phyloP scores from a whole-genome alignment of 305 asterid species.

The Andrographis paniculata region DNA sequence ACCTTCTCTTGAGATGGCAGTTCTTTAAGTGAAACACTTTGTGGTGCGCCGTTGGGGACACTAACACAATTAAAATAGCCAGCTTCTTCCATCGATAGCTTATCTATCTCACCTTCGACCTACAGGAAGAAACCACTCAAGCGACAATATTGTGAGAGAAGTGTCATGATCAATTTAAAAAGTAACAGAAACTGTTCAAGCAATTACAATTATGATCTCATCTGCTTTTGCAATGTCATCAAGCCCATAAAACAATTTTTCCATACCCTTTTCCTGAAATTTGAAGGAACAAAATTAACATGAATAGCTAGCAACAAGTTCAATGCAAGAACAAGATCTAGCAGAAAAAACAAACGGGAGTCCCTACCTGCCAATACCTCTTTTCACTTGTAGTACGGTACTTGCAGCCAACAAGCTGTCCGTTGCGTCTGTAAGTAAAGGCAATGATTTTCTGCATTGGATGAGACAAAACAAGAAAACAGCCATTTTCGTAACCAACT shows the following conservation, averaged over 20 bases:
- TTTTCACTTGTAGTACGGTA: slow-evolving; percentile 54
- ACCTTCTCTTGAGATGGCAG: slow-evolving; percentile 58
- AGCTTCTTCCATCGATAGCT: slow-evolving; percentile 79
- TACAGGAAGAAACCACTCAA: slow-evolving; percentile 20
- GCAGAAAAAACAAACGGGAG: background rate
- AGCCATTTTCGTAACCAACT: slow-evolving; percentile 3
- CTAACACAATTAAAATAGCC: slow-evolving; percentile 65
- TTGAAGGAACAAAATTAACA: too few species aligned
- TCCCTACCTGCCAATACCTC: slow-evolving; percentile 90
- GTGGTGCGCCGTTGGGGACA: slow-evolving; percentile 84
- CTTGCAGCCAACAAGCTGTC: slow-evolving; percentile 65
- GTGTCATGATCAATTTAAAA: background rate
- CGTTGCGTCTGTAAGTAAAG: slow-evolving; percentile 56
- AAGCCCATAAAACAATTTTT: slow-evolving; percentile 56
- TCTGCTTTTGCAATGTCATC: slow-evolving; percentile 60
- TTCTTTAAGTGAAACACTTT: slow-evolving; percentile 42
- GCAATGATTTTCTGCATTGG: slow-evolving; percentile 61
- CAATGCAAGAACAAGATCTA: background rate
- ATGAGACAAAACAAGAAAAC: slow-evolving; percentile 10
- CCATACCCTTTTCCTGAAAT: slow-evolving; percentile 46
- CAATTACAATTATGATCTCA: slow-evolving; percentile 56
- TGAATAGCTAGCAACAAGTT: slow-evolving; percentile 3
- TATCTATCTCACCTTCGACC: slow-evolving; percentile 90
- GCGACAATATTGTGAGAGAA: slow-evolving; percentile 12
- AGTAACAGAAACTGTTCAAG: slow-evolving; percentile 10